A percentile compares a stretch with the other conserved stretches of the same genome.
These are phyloP conservation scores for Hygrophila difformis DNA, from an alignment of 257 asterid species.

Conservation along the genomic window DNA sequence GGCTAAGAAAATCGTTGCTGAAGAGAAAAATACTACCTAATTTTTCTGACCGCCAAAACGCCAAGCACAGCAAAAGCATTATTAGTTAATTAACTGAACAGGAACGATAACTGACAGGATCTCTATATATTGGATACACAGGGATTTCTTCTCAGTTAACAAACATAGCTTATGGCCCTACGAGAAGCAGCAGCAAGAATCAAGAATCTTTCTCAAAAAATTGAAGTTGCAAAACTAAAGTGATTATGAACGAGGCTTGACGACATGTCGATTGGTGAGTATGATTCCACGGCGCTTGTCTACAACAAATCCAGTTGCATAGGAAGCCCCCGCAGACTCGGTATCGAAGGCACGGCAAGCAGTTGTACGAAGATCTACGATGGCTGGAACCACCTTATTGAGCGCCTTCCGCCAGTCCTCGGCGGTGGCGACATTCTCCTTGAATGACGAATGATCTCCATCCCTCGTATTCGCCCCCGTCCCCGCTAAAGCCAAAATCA, in stretches of 20 bases:
- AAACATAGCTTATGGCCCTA: conserved; percentile 97
- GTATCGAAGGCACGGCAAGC: conserved; percentile 96
- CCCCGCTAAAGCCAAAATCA: conserved; percentile 45
- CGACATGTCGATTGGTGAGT: conserved; percentile 93
- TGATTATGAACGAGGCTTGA: conserved; percentile 59
- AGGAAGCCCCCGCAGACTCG: conserved; percentile 86
- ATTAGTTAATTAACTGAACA: conserved; percentile 9
- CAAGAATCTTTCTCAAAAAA: no score
- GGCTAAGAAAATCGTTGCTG: no score
- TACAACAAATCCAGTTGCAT: conserved; percentile 87
- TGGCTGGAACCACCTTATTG: conserved; percentile 84
- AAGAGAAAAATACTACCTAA: no score
- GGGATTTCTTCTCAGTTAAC: conserved; percentile 93
- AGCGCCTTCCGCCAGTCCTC: conserved; percentile 95
- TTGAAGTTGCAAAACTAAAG: background rate
- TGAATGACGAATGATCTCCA: conserved; percentile 81
- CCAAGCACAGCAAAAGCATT: no score
- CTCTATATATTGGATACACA: conserved; percentile 83
- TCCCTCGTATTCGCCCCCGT: conserved; percentile 66
- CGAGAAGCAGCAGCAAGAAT: no score
- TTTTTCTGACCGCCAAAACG: no score
- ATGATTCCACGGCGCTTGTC: conserved; percentile 90
- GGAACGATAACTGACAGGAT: conserved; percentile 63
- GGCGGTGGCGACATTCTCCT: conserved; percentile 61
- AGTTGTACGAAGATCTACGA: conserved; percentile 88